Conservation (phyloP, 371 early-diverging fungal species). For the Sporodiniella umbellata region DNA sequence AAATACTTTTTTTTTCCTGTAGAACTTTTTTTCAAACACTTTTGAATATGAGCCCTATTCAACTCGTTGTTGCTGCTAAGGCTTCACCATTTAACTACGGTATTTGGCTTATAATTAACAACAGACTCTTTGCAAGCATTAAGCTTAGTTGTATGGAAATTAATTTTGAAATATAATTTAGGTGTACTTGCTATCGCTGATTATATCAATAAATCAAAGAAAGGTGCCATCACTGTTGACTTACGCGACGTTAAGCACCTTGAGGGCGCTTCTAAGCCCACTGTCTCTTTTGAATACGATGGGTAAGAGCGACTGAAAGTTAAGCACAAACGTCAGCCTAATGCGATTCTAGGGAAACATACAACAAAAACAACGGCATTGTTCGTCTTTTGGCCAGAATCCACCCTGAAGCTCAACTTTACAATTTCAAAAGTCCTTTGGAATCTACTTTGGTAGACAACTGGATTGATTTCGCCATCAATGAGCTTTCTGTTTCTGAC, state of each 20-base stretch:
- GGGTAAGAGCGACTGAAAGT: conserved; percentile 27
- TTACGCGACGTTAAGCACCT: conserved; percentile 40
- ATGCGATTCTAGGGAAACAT: conserved; percentile 39
- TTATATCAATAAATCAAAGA: conserved; percentile 37
- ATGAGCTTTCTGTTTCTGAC: conserved; percentile 57
- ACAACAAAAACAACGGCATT: conserved; percentile 42
- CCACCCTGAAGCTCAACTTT: conserved; percentile 36
- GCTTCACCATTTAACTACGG: conserved; percentile 40
- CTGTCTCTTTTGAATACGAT: conserved; percentile 31
- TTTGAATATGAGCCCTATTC: conserved; percentile 18
- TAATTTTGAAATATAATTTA: conserved; percentile 5
- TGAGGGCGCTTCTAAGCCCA: conserved; percentile 32
- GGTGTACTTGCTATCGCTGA: conserved; percentile 39
- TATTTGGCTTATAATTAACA: conserved; percentile 4
- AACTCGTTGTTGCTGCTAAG: conserved; percentile 40
- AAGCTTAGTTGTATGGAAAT: too few species aligned
- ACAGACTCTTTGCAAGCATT: too few species aligned
- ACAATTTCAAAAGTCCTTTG: conserved; percentile 37
- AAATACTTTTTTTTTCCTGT: not conserved
- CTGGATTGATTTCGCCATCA: conserved; percentile 64
- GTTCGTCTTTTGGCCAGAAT: conserved; percentile 39
- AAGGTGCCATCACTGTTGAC: conserved; percentile 35
- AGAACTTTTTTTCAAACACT: not conserved
- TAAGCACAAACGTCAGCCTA: too few species aligned
- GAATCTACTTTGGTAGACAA: conserved; percentile 54